Evolutionary conservation across 148 eudicot species (phyloP).

Genomic region (Spergularia bocconei): DNA sequence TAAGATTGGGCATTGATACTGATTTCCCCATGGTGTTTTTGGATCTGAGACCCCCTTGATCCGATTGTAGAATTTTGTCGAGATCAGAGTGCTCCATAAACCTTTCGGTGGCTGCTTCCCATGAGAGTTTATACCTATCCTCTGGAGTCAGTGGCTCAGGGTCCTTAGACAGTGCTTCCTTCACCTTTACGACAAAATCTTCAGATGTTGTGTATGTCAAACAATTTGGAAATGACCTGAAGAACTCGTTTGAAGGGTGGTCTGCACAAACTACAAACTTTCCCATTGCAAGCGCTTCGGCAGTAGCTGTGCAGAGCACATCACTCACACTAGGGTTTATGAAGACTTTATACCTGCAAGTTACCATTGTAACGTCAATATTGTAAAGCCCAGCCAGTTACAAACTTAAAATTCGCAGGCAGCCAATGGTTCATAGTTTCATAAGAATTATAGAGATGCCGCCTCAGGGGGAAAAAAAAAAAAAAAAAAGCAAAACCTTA

Average conservation of each 20-base stretch:
- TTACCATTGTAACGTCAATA: not conserved
- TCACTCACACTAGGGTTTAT: slow-evolving; percentile 94
- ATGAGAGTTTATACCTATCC: slow-evolving; percentile 72
- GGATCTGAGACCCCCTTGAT: slow-evolving; percentile 15
- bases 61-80: slow-evolving; percentile 45
- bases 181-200: slow-evolving; percentile 71
- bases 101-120: slow-evolving; percentile 98
- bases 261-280: slow-evolving; percentile 97
- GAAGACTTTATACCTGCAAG: slow-evolving; percentile 88
- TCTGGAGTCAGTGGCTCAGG: slow-evolving; percentile 86
- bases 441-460: not conserved
- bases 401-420: not conserved
- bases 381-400: not conserved
- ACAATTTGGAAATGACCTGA: slow-evolving; percentile 89
- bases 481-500: slow-evolving; percentile 28
- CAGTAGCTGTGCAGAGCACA: slow-evolving; percentile 97
- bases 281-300: slow-evolving; percentile 99
- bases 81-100: slow-evolving; percentile 88
- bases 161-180: slow-evolving; percentile 78
- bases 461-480: too few species aligned
- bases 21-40: slow-evolving; percentile 45
- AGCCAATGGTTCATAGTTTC: not conserved
- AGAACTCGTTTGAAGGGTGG: slow-evolving; percentile 95
- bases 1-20: slow-evolving; percentile 60
- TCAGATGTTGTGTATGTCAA: slow-evolving; percentile 77